Base-by-base conservation (phyloP, 2,329 filamentous ascomycete genomes). In the Fusarium chaquense region DNA sequence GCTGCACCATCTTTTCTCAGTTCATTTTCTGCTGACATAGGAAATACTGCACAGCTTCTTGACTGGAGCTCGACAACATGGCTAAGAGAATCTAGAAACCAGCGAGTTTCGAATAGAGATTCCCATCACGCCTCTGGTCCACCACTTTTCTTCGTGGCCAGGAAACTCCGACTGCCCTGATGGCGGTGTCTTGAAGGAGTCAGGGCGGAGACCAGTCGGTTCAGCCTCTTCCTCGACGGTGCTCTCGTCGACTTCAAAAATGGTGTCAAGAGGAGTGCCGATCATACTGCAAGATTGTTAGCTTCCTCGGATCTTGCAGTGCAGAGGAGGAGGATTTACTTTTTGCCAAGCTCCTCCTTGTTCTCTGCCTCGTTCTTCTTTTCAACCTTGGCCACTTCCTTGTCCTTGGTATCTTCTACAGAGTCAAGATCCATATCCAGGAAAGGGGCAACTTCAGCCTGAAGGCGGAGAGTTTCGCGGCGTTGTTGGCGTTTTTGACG, bases 401-500 rank as follows among this genome's bases (percentile, higher is more conserved):
- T 1, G 5, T 22, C 33, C 18, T 57, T 38, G 20, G 0, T 13
- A 0, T 36, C n/a, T 1, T 58, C 22, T 1, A 38, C 28, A 1
- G 62, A 40, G 13, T 28, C 32, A 1, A 26, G 2, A 2, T 28
- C n/a, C 36, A 50, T 58, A 0, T 28, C 26, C 0, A 49, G 15
- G 5, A 33, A 49, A 0, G 24, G 47, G 0, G 58, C 40, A 2
- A 69, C 18, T 13, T 65, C 65, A 0, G 59, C 40, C 16, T 47
- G 43, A 6, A 56, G 44, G 1, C 65, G 60, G 0, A 59, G 40
- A 6, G 36, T 69, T 6, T 51, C 41, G 0, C 65, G 65, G 0
- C 55, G 53, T 11, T 28, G 35, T 7, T 43, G 56, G 0, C 65
- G 59, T 5, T 54, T 36, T 2, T 66, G 45, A 1, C 44, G 43